Conservation (phyloP, 2,329 filamentous ascomycete genomes). For the Tolypocladium guangdongense region DNA sequence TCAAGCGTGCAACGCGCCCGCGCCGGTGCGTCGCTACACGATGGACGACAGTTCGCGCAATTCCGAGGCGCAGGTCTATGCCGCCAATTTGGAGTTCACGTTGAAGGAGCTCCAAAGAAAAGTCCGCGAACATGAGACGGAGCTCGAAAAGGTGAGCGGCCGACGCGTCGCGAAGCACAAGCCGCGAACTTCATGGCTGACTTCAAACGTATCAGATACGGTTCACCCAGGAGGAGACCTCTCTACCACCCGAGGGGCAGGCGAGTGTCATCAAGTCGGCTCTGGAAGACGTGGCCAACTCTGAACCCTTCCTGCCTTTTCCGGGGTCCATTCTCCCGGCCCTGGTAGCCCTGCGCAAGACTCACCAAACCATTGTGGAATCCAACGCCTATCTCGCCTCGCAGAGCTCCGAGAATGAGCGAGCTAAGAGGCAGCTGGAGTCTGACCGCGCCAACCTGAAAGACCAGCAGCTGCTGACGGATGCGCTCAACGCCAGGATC, state of each 20-base stretch:
- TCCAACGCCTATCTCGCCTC: slow-evolving; percentile 47
- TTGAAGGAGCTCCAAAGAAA: slow-evolving; percentile 53
- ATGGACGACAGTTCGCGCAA: slow-evolving; percentile 15
- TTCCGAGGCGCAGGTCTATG: slow-evolving; percentile 18
- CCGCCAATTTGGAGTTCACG: slow-evolving; percentile 52
- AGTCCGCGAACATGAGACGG: slow-evolving; percentile 42
- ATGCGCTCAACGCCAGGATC: slow-evolving; percentile 46
- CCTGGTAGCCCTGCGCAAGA: slow-evolving; percentile 58
- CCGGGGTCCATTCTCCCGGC: slow-evolving; percentile 59
- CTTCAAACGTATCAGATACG: slow-evolving; percentile 13
- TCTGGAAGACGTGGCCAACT: slow-evolving; percentile 51
- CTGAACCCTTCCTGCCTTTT: slow-evolving; percentile 54
- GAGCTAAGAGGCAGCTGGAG: slow-evolving; percentile 36
- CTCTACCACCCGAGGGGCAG: slow-evolving; percentile 19
- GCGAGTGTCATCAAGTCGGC: slow-evolving; percentile 46
- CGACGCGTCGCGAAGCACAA: neutral
- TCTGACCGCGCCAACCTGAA: slow-evolving; percentile 36
- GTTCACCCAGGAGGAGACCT: slow-evolving; percentile 10
- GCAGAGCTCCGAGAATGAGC: slow-evolving; percentile 30
- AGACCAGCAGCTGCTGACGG: slow-evolving; percentile 45
- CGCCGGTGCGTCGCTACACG: neutral
- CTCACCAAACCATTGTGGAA: slow-evolving; percentile 52
- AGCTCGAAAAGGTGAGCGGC: slow-evolving; percentile 32
- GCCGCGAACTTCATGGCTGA: neutral
- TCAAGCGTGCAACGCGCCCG: neutral